phyloP scores from a whole-genome alignment of 352 stramenopile genomes.

The Globisporangium iwayamae region DNA sequence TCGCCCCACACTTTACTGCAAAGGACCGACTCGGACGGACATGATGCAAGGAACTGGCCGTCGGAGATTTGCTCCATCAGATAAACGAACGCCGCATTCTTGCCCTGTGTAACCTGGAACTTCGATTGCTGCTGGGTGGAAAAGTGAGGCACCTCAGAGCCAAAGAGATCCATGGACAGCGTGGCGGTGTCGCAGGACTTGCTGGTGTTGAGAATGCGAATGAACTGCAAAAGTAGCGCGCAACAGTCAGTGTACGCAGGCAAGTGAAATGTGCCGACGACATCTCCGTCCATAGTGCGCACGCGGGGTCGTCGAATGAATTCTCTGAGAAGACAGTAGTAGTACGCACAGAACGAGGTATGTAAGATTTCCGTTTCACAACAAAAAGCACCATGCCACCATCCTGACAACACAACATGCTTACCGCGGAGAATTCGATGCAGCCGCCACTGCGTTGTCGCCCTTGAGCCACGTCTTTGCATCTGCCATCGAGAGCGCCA shows the following conservation, averaged over 20 bases:
- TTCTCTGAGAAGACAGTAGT: slow-evolving; percentile 24
- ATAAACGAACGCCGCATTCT: slow-evolving; percentile 24
- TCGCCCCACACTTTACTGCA: slow-evolving; percentile 42
- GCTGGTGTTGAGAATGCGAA: slow-evolving; percentile 58
- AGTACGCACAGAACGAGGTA: not conserved
- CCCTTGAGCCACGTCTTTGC: slow-evolving; percentile 11
- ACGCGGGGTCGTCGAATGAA: slow-evolving; percentile 51
- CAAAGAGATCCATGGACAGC: slow-evolving; percentile 42
- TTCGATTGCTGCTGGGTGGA: not conserved
- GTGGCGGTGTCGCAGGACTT: slow-evolving; percentile 71
- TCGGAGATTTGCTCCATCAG: slow-evolving; percentile 50
- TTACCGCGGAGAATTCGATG: slow-evolving; percentile 5
- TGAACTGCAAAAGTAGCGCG: slow-evolving; percentile 22
- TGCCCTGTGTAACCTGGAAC: not conserved
- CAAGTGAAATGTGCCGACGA: slow-evolving; percentile 46
- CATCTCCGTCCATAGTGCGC: slow-evolving; percentile 47
- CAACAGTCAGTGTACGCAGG: slow-evolving; percentile 44
- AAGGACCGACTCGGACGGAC: slow-evolving; percentile 31
- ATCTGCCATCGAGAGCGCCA: slow-evolving; percentile 8
- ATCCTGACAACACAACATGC: not conserved
- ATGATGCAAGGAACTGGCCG: slow-evolving; percentile 46
- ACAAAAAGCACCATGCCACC: not conserved
- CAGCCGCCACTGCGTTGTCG: not conserved
- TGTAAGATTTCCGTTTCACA: not conserved
- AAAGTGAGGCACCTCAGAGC: slow-evolving; percentile 4